These are phyloP conservation scores for Chaetoceros muelleri DNA, from an alignment of 108 stramenopile species.

Conservation along the genomic window DNA sequence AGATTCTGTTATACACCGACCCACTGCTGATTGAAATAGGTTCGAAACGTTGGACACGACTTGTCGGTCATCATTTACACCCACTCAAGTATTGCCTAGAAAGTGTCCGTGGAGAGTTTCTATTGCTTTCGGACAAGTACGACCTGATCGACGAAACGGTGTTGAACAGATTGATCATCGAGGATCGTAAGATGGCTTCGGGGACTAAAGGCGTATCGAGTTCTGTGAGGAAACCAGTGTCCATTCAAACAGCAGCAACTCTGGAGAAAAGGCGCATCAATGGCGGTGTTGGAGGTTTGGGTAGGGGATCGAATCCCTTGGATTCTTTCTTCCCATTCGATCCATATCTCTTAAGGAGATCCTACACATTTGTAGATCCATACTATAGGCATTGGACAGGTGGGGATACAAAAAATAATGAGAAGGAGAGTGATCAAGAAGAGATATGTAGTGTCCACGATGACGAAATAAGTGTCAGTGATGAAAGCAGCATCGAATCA, in stretches of 20 bases:
- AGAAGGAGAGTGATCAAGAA: slow-evolving; percentile 7
- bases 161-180: background rate
- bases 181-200: slow-evolving; percentile 4
- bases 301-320: slow-evolving; percentile 85
- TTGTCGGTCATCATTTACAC: slow-evolving; percentile 60
- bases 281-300: slow-evolving; percentile 83
- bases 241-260: slow-evolving; percentile 58
- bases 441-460: slow-evolving; percentile 6
- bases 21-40: slow-evolving; percentile 34
- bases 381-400: slow-evolving; percentile 84
- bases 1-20: slow-evolving; percentile 18
- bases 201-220: slow-evolving; percentile 7
- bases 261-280: slow-evolving; percentile 49
- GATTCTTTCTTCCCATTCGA: slow-evolving; percentile 97
- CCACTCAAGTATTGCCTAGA: slow-evolving; percentile 89
- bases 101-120: slow-evolving; percentile 87
- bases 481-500: slow-evolving; percentile 10
- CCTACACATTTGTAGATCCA: slow-evolving; percentile 67
- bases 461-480: slow-evolving; percentile 13
- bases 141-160: slow-evolving; percentile 27
- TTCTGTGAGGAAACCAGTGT: slow-evolving; percentile 33
- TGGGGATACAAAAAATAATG: slow-evolving; percentile 14
- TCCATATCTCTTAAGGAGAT: slow-evolving; percentile 81
- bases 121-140: slow-evolving; percentile 61
- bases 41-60: slow-evolving; percentile 42